Base-by-base conservation (phyloP, 495 filamentous ascomycete species). In the Aspergillus sparsus region DNA sequence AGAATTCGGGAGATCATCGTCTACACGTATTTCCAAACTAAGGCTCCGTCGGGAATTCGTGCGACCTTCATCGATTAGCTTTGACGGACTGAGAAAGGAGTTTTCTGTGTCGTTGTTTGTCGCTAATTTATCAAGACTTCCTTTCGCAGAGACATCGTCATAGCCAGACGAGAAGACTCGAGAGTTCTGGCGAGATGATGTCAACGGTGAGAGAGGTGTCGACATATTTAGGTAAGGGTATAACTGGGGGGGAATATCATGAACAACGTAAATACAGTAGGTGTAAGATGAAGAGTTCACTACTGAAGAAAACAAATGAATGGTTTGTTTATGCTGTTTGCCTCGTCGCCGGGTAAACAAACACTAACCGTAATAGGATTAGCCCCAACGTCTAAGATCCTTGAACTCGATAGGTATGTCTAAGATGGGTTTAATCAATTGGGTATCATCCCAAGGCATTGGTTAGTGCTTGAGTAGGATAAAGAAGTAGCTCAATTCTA, bases 271-370 rank as follows among this genome's bases (percentile, higher is more conserved):
- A 33, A 56, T 2, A 35, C 18, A 33, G 35, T 32, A 7, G 21
- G 16, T 27, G 50, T 49, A 3, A 15, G 31, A 41, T 18, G 42
- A 18, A 8, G 45, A 53, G 32, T 4, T 60, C 37, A 55, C 50
- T 41, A 18, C 1, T 3, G 21, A 35, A 37, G 55, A 27, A 46
- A 31, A 47, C 36, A 21, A 53, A 51, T 32, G 39, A 11, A 36
- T 39, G 51, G 53, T 45, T 58, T 56, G 55, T 64, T 60, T 27
- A 63, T 68, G 66, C 65, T 62, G 39, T 61, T 36, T 65, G 58
- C 49, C 66, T 69, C 53, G 76, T 78, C 77, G 73, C 74, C 67
- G 57, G 67, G 65, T 77, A 77, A 78, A 79, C 74, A 76, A 69
- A 72, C 61, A 69, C 74, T 77, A 64, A 7, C 72, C 66, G 11